These are phyloP conservation scores for Cystofilobasidium bisporidii DNA, from an alignment of 768 basidiomycete species.

Conservation along the genomic window DNA sequence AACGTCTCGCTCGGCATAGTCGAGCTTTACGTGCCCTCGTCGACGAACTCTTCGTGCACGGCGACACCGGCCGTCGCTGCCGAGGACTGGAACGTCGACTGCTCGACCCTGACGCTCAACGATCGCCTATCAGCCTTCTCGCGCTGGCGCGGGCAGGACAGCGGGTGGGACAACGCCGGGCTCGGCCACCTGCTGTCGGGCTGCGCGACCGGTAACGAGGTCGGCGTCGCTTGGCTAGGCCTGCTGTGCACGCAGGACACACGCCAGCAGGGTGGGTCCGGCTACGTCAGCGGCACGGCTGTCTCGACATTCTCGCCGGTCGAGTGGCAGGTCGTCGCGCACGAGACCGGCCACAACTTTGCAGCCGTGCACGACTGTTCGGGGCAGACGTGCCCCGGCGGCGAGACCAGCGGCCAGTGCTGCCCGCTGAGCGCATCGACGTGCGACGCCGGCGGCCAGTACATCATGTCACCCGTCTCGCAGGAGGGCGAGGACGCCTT, in stretches of 20 bases:
- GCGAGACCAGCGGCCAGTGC: conserved; percentile 42
- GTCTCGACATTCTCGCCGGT: conserved; percentile 66
- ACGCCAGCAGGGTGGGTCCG: conserved; percentile 39
- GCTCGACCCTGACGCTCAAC: conserved; percentile 53
- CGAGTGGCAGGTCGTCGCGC: conserved; percentile 66
- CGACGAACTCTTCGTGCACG: conserved; percentile 51
- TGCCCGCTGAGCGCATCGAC: conserved; percentile 56
- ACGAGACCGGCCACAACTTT: conserved; percentile 54
- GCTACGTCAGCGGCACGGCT: conserved; percentile 63
- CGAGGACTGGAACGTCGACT: conserved; percentile 67
- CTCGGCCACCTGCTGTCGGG: conserved; percentile 84
- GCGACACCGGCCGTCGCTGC: conserved; percentile 44
- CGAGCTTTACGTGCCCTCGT: conserved; percentile 57
- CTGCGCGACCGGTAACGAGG: conserved; percentile 65
- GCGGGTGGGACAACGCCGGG: conserved; percentile 58
- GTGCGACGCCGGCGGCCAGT: conserved; percentile 59
- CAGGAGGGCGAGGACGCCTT: conserved; percentile 57
- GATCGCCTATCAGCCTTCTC: conserved; percentile 67
- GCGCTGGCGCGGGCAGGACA: conserved; percentile 61
- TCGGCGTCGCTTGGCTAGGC: conserved; percentile 77
- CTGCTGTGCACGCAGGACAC: conserved; percentile 51
- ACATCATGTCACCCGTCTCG: conserved; percentile 77
- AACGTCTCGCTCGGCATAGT: conserved; percentile 76
- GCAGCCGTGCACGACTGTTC: conserved; percentile 49
- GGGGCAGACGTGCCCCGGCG: not conserved